These are phyloP conservation scores for Chlorella sp. DNA, from an alignment of 139 green algal genomes.

Conservation along the genomic window DNA sequence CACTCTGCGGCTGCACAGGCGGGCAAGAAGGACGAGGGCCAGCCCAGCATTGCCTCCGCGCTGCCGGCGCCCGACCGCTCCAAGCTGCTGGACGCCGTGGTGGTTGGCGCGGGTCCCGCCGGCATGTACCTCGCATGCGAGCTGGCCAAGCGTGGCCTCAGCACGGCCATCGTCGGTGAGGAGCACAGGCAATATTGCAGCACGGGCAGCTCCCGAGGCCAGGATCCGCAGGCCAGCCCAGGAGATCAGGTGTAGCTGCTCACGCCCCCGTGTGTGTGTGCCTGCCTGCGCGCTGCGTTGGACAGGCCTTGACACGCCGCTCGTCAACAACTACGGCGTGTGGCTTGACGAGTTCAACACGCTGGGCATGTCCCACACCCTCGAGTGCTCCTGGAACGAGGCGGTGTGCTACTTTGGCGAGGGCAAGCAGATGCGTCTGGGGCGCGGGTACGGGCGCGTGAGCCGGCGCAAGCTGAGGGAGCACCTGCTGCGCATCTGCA, in stretches of 20 bases:
- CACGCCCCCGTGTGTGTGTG: no score
- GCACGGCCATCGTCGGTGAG: constrained; percentile 50
- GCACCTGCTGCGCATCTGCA: constrained; percentile 32
- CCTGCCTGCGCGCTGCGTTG: no score
- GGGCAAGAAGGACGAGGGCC: constrained; percentile 55
- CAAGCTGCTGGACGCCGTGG: constrained; percentile 45
- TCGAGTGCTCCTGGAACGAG: constrained; percentile 54
- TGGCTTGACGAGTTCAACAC: constrained; percentile 76
- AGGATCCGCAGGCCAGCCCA: no score
- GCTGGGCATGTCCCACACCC: constrained; percentile 57
- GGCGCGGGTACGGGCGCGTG: constrained; percentile 59
- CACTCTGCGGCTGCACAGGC: constrained; percentile 38
- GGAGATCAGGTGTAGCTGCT: no score
- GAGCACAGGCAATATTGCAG: no score
- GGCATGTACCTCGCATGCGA: constrained; percentile 84
- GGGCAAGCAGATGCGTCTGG: constrained; percentile 41
- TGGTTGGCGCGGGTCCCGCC: constrained; percentile 87
- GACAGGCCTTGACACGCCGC: constrained; percentile 65
- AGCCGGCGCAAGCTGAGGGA: constrained; percentile 52
- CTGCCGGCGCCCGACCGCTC: constrained; percentile 25
- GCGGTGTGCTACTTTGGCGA: constrained; percentile 70
- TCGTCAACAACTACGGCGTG: constrained; percentile 95
- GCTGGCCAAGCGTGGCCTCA: constrained; percentile 67
- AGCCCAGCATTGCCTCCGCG: constrained; percentile 42
- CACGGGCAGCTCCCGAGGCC: no score